Base-by-base conservation (phyloP, 257 asterid species). In the Ehretia macrophylla region DNA sequence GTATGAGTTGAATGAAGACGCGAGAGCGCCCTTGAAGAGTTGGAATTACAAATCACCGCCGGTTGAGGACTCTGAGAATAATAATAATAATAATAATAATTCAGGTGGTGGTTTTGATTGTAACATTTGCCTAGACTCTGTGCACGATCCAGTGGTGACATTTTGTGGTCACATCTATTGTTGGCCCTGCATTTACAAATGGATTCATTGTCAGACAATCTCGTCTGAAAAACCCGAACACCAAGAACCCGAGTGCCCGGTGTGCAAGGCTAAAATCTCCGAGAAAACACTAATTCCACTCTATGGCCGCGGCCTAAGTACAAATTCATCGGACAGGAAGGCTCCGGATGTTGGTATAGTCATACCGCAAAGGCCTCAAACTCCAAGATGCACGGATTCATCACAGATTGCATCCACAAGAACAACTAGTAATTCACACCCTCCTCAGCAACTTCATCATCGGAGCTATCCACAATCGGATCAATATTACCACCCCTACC, bases 141-240 rank as follows among this genome's bases (percentile, higher is more conserved):
- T 76, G 62, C 85, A 72, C 22, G 96, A 88, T 22, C 96, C 96
- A 0, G 95, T 88, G 16, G 83, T 88, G 50, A 88, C 96, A 2
- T 65, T 88, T 23, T 85, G 96, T 6, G 96, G 96, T 14, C 96
- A 88, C 69, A 92, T 88, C 60, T 88, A 81, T 23, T 88, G 96
- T 18, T 88, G 96, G 96, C 90, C 95, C 5, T 88, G 96, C 55
- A 85, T 88, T n/a, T 88, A 88, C 83, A 75, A 75, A 40, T 88
- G 96, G 96, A 79, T 85, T 13, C 76, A 62, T 56, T 72, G 60
- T 59, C 79, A 65, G 12, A 68, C 69, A 1, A 17, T n/a, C 23
- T 17, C 78, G 16, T 37, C 62, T 4, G 82, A 80, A 19, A 61
- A 69, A 35, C 45, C 60, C 0, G 82, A 73, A 11, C 63, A 56